Percentiles rank a stretch among this genome's conserved stretches.
Conservation (phyloP, 2,329 filamentous ascomycete genomes). For the Zarea fungicola region DNA sequence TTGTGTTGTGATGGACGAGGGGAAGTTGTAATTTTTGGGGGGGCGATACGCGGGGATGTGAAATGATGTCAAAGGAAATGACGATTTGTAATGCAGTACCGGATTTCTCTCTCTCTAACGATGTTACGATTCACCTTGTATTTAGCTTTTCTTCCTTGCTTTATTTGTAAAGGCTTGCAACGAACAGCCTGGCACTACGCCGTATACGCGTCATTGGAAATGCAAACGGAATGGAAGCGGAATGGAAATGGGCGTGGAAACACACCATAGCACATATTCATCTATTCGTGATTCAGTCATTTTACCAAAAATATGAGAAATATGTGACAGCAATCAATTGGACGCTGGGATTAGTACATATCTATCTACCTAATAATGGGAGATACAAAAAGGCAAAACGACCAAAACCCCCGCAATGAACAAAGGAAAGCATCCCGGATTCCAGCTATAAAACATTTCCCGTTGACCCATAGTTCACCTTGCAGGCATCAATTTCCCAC, state of each 20-base stretch:
- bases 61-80: too few species aligned
- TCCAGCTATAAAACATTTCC: neutral
- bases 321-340: neutral
- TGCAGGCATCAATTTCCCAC: neutral
- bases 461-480: neutral
- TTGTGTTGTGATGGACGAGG: neutral
- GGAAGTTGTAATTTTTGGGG: neutral
- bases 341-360: slow-evolving; percentile 9
- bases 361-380: slow-evolving; percentile 8
- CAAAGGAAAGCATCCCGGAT: neutral
- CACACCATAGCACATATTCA: too few species aligned
- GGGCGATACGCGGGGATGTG: too few species aligned
- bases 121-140: too few species aligned
- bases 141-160: too few species aligned
- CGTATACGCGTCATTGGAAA: too few species aligned
- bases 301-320: neutral
- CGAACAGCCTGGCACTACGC: too few species aligned
- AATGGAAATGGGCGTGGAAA: too few species aligned
- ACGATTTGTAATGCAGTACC: too few species aligned
- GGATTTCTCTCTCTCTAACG: too few species aligned
- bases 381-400: neutral
- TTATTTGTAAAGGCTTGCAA: too few species aligned
- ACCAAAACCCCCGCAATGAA: neutral
- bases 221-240: too few species aligned
- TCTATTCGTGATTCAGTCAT: neutral